Evolutionary conservation across 2,329 filamentous ascomycete species (phyloP).

Genomic region (Penicillium sp.): DNA sequence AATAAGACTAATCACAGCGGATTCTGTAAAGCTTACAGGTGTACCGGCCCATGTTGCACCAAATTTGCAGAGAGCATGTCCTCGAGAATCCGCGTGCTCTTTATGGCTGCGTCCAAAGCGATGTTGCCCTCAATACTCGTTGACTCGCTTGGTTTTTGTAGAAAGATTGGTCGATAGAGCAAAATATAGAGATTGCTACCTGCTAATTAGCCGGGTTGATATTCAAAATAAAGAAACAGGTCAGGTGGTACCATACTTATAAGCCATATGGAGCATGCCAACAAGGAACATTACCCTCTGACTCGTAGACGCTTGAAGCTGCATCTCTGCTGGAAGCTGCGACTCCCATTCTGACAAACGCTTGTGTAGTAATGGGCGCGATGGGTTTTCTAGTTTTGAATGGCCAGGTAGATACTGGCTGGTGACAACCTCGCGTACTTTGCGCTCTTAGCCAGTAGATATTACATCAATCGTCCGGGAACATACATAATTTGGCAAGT

Average conservation of each 20-base stretch:
- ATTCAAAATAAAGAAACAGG: too few relatives aligned
- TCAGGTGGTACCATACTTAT: constrained; percentile 35
- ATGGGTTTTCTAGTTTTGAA: constrained; percentile 20
- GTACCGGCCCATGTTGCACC: constrained; percentile 47
- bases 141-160: constrained; percentile 31
- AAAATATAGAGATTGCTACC: constrained; percentile 46
- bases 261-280: constrained; percentile 46
- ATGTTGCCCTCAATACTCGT: constrained; percentile 37
- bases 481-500: constrained; percentile 38
- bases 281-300: constrained; percentile 38
- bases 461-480: too few relatives aligned
- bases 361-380: constrained; percentile 25
- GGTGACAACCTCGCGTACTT: constrained; percentile 39
- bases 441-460: not conserved
- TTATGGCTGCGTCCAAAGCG: constrained; percentile 47
- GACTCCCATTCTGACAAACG: constrained; percentile 43
- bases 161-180: constrained; percentile 45
- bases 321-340: constrained; percentile 35
- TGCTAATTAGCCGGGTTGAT: not conserved
- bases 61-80: constrained; percentile 47
- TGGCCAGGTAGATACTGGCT: constrained; percentile 35
- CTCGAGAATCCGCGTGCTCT: constrained; percentile 49
- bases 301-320: constrained; percentile 29
- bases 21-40: constrained; percentile 32
- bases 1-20: not conserved